Percentiles rank a stretch among this genome's conserved stretches.
Conservation (phyloP, 1,284 basidiomycete genomes). For the Moniliella sp. region DNA sequence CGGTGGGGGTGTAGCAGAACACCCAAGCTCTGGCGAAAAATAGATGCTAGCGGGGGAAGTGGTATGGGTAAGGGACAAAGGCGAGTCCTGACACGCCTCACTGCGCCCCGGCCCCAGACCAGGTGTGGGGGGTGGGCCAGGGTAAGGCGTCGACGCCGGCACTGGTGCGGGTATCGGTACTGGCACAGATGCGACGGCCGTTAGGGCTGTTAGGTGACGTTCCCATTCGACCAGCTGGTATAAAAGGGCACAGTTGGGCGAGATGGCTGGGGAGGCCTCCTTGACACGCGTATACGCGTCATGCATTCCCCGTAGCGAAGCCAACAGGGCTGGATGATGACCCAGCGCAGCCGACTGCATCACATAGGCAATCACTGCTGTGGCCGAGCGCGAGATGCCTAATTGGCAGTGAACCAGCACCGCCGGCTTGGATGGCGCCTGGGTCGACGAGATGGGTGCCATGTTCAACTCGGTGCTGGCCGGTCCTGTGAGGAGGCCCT, state of each 20-base stretch:
- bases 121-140: no score
- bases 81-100: no score
- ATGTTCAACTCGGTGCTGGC: neutral
- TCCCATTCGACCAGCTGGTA: constrained; percentile 89
- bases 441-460: neutral
- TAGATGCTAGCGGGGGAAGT: no score
- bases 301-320: constrained; percentile 49
- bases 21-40: no score
- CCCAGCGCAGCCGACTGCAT: constrained; percentile 70
- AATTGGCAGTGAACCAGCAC: constrained; percentile 45
- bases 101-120: no score
- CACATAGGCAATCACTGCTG: constrained; percentile 72
- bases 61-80: no score
- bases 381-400: constrained; percentile 80
- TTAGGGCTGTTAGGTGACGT: constrained; percentile 42
- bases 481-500: neutral
- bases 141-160: no score
- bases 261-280: constrained; percentile 12
- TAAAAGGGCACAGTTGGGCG: constrained; percentile 75
- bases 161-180: no score
- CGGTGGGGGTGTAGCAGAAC: no score
- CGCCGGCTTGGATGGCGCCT: constrained; percentile 3
- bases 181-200: no score
- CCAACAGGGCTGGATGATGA: constrained; percentile 29
- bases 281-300: constrained; percentile 65